Percentiles rank a stretch among this genome's conserved stretches.
Evolutionary conservation across 805 yeast species (phyloP).

Genomic region (Metschnikowia cerradonensis): DNA sequence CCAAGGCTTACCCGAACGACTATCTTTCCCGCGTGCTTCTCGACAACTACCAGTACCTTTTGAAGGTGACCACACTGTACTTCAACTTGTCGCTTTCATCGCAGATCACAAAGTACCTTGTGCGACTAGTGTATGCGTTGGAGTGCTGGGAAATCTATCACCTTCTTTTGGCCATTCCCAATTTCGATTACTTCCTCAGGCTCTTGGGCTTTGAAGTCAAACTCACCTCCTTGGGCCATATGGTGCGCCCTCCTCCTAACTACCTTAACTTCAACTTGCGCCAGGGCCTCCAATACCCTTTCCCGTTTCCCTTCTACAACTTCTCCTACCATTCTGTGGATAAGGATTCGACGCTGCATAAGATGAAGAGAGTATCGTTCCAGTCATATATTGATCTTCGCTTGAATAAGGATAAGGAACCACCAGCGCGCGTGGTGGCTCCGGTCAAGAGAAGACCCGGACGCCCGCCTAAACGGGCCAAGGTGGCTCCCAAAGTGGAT

Average conservation of each 20-base stretch:
- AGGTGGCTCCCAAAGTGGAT: neutral
- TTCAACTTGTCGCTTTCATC: slow-evolving; percentile 37
- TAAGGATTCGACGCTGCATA: slow-evolving; percentile 20
- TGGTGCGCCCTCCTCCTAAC: slow-evolving; percentile 39
- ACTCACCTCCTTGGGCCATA: slow-evolving; percentile 34
- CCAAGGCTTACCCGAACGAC: slow-evolving; percentile 30
- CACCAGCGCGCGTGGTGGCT: neutral
- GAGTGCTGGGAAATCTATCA: slow-evolving; percentile 46
- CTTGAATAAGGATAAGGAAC: slow-evolving; percentile 22
- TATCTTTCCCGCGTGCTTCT: slow-evolving; percentile 33
- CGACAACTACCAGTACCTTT: slow-evolving; percentile 34
- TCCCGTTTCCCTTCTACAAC: slow-evolving; percentile 44
- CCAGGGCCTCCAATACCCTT: slow-evolving; percentile 42
- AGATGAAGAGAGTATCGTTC: slow-evolving; percentile 25
- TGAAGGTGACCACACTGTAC: slow-evolving; percentile 31
- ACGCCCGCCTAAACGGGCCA: neutral
- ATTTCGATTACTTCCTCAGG: slow-evolving; percentile 31
- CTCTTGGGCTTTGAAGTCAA: slow-evolving; percentile 33
- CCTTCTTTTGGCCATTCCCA: slow-evolving; percentile 29
- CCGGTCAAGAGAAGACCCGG: neutral
- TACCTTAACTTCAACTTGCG: slow-evolving; percentile 32
- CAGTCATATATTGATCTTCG: slow-evolving; percentile 36
- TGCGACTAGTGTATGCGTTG: slow-evolving; percentile 33
- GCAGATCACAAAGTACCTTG: slow-evolving; percentile 37
- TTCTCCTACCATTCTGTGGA: slow-evolving; percentile 39